These are phyloP conservation scores for Leccinum pseudoinsigne DNA, from an alignment of 1,284 basidiomycete genomes.

Conservation along the genomic window DNA sequence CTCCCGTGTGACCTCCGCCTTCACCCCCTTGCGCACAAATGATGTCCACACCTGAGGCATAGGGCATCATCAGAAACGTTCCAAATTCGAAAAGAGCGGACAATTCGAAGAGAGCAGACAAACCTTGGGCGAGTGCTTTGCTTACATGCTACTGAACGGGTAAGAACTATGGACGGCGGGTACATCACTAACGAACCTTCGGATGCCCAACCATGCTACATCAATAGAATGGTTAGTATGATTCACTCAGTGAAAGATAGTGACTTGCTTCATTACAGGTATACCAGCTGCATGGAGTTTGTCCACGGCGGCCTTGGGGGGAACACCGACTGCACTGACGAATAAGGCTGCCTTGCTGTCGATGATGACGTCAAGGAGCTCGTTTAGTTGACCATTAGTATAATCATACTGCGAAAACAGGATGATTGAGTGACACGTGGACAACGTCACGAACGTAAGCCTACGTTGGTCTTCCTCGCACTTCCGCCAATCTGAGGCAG, in stretches of 20 bases:
- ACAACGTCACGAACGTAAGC: constrained; percentile 14
- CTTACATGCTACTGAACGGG: constrained; percentile 57
- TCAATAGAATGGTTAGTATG: constrained; percentile 10
- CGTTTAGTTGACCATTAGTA: constrained; percentile 72
- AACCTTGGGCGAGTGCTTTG: constrained; percentile 76
- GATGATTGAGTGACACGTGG: neutral
- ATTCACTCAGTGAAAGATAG: neutral
- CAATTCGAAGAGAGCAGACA: neutral
- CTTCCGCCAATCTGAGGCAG: constrained; percentile 78
- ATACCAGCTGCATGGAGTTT: constrained; percentile 79
- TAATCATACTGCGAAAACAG: constrained; percentile 59
- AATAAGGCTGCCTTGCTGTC: constrained; percentile 75
- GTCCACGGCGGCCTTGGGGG: constrained; percentile 80
- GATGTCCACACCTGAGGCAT: constrained; percentile 69
- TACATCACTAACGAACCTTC: constrained; percentile 50
- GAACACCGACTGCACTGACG: constrained; percentile 84
- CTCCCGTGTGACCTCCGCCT: constrained; percentile 78
- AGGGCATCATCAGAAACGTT: neutral
- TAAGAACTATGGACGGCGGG: constrained; percentile 6
- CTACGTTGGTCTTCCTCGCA: constrained; percentile 79
- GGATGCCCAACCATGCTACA: constrained; percentile 85
- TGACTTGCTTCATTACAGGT: constrained; percentile 79
- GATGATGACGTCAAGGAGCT: constrained; percentile 81
- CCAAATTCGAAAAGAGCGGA: neutral
- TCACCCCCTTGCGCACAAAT: constrained; percentile 84